Conservation (phyloP, 2,329 filamentous ascomycete species). For the Nannizziopsis barbatae region DNA sequence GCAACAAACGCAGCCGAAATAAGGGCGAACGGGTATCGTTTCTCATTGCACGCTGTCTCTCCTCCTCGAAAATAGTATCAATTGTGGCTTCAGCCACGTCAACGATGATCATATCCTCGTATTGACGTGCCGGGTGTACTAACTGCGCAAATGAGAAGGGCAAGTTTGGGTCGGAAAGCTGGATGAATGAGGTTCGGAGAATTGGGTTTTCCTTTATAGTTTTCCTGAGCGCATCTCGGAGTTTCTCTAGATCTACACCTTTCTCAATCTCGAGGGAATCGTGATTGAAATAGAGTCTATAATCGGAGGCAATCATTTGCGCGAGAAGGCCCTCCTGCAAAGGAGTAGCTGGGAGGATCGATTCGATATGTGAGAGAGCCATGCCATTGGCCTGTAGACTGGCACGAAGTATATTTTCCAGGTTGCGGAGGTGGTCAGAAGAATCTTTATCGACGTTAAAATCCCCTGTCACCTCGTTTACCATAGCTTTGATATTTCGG, state of each 20-base stretch:
- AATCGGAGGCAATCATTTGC: conserved; percentile 66
- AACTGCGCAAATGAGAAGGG: conserved; percentile 48
- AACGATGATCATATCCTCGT: conserved; percentile 28
- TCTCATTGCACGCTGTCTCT: conserved; percentile 14
- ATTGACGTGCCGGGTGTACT: conserved; percentile 26
- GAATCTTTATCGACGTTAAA: conserved; percentile 3
- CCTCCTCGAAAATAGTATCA: conserved; percentile 18
- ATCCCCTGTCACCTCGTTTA: conserved; percentile 19
- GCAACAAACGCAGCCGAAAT: conserved; percentile 29
- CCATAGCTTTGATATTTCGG: conserved; percentile 56
- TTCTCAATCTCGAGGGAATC: conserved; percentile 56
- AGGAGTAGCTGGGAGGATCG: conserved; percentile 63
- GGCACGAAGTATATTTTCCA: conserved; percentile 26
- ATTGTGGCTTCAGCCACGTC: conserved; percentile 17
- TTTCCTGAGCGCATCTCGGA: conserved; percentile 51
- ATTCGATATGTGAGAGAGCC: conserved; percentile 39
- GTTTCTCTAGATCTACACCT: conserved; percentile 43
- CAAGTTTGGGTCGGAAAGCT: conserved; percentile 51
- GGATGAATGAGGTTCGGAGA: conserved; percentile 61
- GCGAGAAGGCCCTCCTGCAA: conserved; percentile 79
- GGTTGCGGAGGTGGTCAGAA: not conserved
- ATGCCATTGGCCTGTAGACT: conserved; percentile 30
- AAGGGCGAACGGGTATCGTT: conserved; percentile 21
- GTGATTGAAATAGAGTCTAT: conserved; percentile 72
- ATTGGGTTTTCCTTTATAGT: conserved; percentile 56